Evolutionary conservation across 108 stramenopile species (phyloP).

Genomic region (Phaeodactylum tricornutum): DNA sequence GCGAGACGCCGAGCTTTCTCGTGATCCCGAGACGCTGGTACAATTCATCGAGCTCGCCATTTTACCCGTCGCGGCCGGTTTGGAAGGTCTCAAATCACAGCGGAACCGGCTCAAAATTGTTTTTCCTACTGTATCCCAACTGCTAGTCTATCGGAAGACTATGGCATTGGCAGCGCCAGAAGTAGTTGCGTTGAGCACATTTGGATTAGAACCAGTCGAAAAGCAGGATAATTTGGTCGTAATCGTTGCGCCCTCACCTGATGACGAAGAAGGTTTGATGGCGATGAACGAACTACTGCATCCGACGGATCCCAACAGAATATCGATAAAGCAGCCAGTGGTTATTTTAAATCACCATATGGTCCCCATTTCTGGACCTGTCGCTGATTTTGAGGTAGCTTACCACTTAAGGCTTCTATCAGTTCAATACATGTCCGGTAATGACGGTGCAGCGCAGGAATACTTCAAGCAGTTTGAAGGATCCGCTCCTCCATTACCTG

Average conservation of each 20-base stretch:
- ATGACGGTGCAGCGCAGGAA: slow-evolving; percentile 24
- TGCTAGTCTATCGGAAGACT: slow-evolving; percentile 62
- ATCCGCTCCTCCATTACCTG: slow-evolving; percentile 2
- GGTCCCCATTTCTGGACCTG: slow-evolving; percentile 52
- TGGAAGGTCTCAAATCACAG: slow-evolving; percentile 55
- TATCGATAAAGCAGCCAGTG: slow-evolving; percentile 34
- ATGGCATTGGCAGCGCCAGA: slow-evolving; percentile 83
- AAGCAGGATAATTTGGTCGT: slow-evolving; percentile 75
- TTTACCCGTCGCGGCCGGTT: slow-evolving; percentile 75
- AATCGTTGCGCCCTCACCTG: slow-evolving; percentile 74
- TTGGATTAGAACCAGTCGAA: slow-evolving; percentile 80
- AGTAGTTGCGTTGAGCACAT: slow-evolving; percentile 71
- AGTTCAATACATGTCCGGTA: slow-evolving; percentile 81
- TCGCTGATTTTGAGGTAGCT: slow-evolving; percentile 52
- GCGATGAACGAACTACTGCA: slow-evolving; percentile 59
- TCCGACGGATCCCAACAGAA: slow-evolving; percentile 28
- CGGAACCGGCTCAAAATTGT: slow-evolving; percentile 84
- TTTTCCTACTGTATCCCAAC: slow-evolving; percentile 81
- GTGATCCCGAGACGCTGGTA: slow-evolving; percentile 64
- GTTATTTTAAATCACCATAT: slow-evolving; percentile 85
- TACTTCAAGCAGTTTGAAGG: slow-evolving; percentile 22
- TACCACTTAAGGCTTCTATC: slow-evolving; percentile 78
- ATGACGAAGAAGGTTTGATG: slow-evolving; percentile 57
- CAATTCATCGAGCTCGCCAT: slow-evolving; percentile 82
- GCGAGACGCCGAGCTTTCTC: slow-evolving; percentile 76